Conservation (phyloP, 2,329 filamentous ascomycete species). For the Nigrospora sphaerica region DNA sequence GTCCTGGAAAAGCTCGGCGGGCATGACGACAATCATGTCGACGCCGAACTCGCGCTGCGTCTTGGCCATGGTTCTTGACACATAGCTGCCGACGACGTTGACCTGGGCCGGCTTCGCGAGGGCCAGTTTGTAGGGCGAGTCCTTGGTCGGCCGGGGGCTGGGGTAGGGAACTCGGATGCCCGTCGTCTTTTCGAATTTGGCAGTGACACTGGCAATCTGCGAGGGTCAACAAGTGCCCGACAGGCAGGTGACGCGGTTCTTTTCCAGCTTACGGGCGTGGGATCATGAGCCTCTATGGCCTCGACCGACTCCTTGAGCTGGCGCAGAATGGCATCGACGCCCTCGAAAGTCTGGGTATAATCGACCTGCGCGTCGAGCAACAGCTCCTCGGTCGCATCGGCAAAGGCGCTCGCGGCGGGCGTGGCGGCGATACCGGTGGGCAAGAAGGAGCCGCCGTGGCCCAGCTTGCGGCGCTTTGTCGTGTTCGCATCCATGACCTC, state of each 20-base stretch:
- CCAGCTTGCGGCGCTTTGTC: slow-evolving; percentile 41
- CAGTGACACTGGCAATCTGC: slow-evolving; percentile 58
- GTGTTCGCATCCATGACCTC: slow-evolving; percentile 35
- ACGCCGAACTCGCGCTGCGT: slow-evolving; percentile 52
- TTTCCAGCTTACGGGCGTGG: slow-evolving; percentile 37
- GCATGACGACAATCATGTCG: slow-evolving; percentile 86
- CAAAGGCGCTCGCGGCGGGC: slow-evolving; percentile 45
- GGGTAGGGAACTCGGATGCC: slow-evolving; percentile 66
- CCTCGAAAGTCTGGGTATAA: slow-evolving; percentile 39
- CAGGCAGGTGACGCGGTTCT: not conserved
- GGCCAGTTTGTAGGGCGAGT: slow-evolving; percentile 74
- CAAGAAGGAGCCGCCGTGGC: slow-evolving; percentile 30
- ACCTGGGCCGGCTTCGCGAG: slow-evolving; percentile 70
- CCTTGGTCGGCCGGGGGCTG: slow-evolving; percentile 65
- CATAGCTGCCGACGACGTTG: slow-evolving; percentile 86
- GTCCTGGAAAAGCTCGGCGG: slow-evolving; percentile 71
- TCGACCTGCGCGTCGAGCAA: slow-evolving; percentile 47
- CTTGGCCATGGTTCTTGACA: slow-evolving; percentile 66
- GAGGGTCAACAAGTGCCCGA: not conserved
- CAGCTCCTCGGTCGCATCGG: slow-evolving; percentile 53
- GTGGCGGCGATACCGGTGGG: slow-evolving; percentile 30
- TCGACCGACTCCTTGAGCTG: slow-evolving; percentile 47
- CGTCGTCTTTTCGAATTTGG: slow-evolving; percentile 5
- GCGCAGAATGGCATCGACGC: slow-evolving; percentile 41
- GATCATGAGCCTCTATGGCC: slow-evolving; percentile 38